Conservation (phyloP, 805 yeast genomes). For the Starmerella potacharoeniae region DNA sequence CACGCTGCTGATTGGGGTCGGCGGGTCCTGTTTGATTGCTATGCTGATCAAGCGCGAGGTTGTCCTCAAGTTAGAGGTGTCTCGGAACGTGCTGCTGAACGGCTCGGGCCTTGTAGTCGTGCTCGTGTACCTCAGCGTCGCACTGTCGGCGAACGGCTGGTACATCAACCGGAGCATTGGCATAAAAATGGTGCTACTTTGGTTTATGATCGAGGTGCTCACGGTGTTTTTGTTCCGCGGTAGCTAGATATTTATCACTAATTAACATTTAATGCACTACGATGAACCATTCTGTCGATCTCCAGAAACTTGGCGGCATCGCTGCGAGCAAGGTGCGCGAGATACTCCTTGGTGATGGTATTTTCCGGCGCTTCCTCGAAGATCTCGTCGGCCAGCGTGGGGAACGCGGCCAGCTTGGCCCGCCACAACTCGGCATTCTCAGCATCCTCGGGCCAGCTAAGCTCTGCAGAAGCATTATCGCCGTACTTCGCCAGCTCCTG, state of each 20-base stretch:
- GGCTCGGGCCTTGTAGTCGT: slow-evolving; percentile 34
- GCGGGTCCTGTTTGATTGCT: slow-evolving; percentile 53
- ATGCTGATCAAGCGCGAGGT: slow-evolving; percentile 23
- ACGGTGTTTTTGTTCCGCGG: not conserved
- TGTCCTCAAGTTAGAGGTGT: slow-evolving; percentile 30
- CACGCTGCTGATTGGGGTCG: slow-evolving; percentile 67
- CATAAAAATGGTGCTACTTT: not conserved
- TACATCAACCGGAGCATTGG: slow-evolving; percentile 23
- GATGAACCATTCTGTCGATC: slow-evolving; percentile 11
- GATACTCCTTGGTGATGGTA: slow-evolving; percentile 9
- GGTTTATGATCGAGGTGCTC: not conserved
- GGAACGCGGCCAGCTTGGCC: slow-evolving; percentile 8
- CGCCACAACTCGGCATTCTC: slow-evolving; percentile 9
- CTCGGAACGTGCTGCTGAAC: slow-evolving; percentile 32
- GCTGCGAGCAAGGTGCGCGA: slow-evolving; percentile 11
- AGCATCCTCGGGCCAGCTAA: slow-evolving; percentile 1
- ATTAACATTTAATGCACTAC: slow-evolving; percentile 3
- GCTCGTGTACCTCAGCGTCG: slow-evolving; percentile 31
- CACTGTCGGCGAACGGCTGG: slow-evolving; percentile 37
- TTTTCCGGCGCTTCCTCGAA: slow-evolving; percentile 13
- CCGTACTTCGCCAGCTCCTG: slow-evolving; percentile 9
- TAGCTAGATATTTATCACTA: not conserved
- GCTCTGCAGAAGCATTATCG: not conserved
- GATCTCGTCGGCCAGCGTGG: slow-evolving; percentile 13
- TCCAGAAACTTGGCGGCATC: slow-evolving; percentile 13